A percentile compares a stretch with the other conserved stretches of the same genome.
Evolutionary conservation across 257 asterid species (phyloP).

Genomic region (Petrea volubilis): DNA sequence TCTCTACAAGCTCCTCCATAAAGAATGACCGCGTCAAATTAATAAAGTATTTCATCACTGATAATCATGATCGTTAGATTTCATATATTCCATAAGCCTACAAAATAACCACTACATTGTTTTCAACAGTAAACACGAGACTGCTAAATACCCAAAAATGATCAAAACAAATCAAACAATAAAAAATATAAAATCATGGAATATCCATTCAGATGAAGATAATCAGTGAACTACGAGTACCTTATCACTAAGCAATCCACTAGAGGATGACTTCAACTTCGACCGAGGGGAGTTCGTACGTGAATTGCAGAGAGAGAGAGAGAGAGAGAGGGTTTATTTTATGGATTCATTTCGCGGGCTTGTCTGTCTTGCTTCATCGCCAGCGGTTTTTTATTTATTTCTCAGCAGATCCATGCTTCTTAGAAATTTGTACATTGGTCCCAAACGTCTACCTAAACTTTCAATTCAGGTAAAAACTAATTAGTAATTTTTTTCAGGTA

Average conservation of each 20-base stretch:
- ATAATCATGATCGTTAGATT: neutral
- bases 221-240: neutral
- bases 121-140: neutral
- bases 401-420: too few species aligned
- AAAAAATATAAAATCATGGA: neutral
- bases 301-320: neutral
- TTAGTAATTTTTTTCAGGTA: too few species aligned
- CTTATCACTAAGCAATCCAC: constrained; percentile 4
- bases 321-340: neutral
- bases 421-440: too few species aligned
- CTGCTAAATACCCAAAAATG: neutral
- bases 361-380: too few species aligned
- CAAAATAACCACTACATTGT: neutral
- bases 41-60: neutral
- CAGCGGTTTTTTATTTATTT: too few species aligned
- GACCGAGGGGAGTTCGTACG: neutral
- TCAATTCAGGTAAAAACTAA: too few species aligned
- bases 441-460: too few species aligned
- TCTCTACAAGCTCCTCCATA: neutral
- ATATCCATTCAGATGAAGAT: neutral
- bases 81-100: neutral
- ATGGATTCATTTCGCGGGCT: too few species aligned
- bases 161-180: too few species aligned
- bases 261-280: neutral
- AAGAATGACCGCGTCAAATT: neutral